Base-by-base conservation (phyloP, 305 asterid species). In the Plantago lanceolata region DNA sequence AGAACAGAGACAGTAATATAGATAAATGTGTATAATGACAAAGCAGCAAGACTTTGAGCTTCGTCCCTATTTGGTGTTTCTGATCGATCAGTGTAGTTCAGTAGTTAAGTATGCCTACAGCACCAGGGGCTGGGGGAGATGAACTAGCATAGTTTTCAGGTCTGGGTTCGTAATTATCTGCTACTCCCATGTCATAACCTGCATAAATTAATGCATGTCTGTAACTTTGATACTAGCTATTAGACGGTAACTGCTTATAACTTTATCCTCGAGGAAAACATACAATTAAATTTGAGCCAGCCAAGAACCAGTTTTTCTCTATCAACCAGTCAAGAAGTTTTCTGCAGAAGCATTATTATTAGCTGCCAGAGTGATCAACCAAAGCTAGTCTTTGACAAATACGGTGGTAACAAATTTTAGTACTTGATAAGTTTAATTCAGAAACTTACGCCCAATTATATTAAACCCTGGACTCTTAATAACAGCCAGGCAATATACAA, bases 251-350 rank as follows among this genome's bases (percentile, higher is more conserved):
- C 26, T 7, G 53, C 28, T 52, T 7, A 35, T 14, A 61, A 61
- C 44, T 37, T 55, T 21, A 17, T 43, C 55, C 44, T 33, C 33
- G 52, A 68, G 48, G 24, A 64, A 61, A 54, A 75, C 90, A 78
- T 76, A 85, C 95, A 85, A 68, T 87, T 78, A 31, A 74, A 79
- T 63, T 79, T 80, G 82, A 83, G 79, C 97, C 94, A 82, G 59
- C 96, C 97, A 28, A 87, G 96, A 48, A 84, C 84, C 13, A 82
- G 83, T 72, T 81, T 83, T 76, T 90, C 97, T 59, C 97, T 79
- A 66, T 89, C 92, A 76, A 90, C 97, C 94, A 24, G 87, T 82
- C 96, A 90, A 85, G 35, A 85, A 89, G 75, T 90, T 90, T 71
- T 90, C 97, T 90, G 87, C 59, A 60, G 40, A 33, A 33, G 44